Base-by-base conservation (phyloP, 2,329 filamentous ascomycete species). In the Fusarium drepaniforme region DNA sequence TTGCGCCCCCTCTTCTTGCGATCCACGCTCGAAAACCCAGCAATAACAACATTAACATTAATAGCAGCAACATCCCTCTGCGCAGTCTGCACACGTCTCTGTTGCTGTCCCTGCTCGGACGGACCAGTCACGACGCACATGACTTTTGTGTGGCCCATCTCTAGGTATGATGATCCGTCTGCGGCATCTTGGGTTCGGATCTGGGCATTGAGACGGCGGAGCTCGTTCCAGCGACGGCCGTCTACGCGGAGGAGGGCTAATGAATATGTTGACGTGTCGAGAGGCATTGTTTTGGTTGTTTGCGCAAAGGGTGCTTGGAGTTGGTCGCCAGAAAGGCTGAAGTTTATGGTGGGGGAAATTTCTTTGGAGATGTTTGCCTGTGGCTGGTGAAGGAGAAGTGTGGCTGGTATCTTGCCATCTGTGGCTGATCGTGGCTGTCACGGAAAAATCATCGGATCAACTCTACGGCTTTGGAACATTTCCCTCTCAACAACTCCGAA, bases 61-160 rank as follows among this genome's bases (percentile, higher is more conserved):
- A 98, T 90, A 62, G 91, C 90, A 4, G 85, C 86, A 0, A 82
- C 82, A 16, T 86, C 84, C 12, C 86, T 79, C 84, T 67, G 88
- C 83, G 35, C 84, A 81, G 69, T 86, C 83, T 76, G 89, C 84
- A 60, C 89, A 35, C 77, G 81, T 1, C 81, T 76, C 63, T 78
- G 78, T 35, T 81, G 80, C 71, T 78, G 77, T 71, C 84, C 84
- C 64, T 85, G 84, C 84, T 99, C 97, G 42, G 90, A 91, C 0
- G 97, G 97, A 0, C 97, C 97, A 2, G 92, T 91, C 58, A 99
- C 92, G 28, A 96, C 95, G 84, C 96, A 98, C 85, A 98, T 94
- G 77, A 99, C 93, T 82, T 98, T 97, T 25, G 97, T 99, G 85
- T 98, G 97, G 79, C 97, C 97, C 93, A 97, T 97, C 82, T 98